Percentiles rank a stretch among this genome's conserved stretches.
Evolutionary conservation across 768 basidiomycete genomes (phyloP).

Genomic region (Suillus tomentosus): DNA sequence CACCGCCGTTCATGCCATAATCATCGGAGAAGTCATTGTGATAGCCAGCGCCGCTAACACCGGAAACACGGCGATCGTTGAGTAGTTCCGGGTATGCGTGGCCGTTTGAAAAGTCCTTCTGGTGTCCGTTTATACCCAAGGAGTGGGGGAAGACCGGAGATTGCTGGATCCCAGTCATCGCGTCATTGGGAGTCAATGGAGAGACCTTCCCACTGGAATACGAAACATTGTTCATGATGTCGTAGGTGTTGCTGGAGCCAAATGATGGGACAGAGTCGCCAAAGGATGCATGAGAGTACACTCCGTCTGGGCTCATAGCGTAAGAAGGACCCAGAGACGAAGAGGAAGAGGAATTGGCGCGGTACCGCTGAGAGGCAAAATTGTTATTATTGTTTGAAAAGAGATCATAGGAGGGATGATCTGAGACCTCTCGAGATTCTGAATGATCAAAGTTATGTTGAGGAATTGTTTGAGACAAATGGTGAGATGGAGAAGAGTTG

Average conservation of each 20-base stretch:
- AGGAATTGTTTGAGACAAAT: constrained; percentile 36
- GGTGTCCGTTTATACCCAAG: constrained; percentile 36
- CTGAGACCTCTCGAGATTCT: constrained; percentile 53
- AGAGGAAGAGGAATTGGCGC: constrained; percentile 70
- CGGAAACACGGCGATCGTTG: constrained; percentile 59
- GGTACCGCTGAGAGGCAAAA: constrained; percentile 63
- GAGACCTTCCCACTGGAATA: constrained; percentile 74
- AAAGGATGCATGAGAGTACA: constrained; percentile 64
- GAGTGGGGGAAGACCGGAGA: constrained; percentile 51
- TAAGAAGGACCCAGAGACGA: constrained; percentile 65
- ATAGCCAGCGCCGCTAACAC: constrained; percentile 46
- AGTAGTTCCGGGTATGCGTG: constrained; percentile 59
- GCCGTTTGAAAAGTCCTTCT: constrained; percentile 58
- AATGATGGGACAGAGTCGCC: constrained; percentile 62
- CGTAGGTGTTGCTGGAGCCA: constrained; percentile 58
- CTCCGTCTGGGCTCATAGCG: constrained; percentile 51
- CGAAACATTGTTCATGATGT: constrained; percentile 63
- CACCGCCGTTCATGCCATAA: constrained; percentile 50
- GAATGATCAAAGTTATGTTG: constrained; percentile 48
- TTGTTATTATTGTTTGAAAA: constrained; percentile 52
- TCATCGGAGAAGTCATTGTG: constrained; percentile 66
- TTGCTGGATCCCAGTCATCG: constrained; percentile 58
- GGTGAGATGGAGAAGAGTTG: constrained; percentile 39
- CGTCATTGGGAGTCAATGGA: constrained; percentile 70
- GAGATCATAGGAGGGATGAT: constrained; percentile 65